phyloP scores from a whole-genome alignment of 257 asterid species.

The Thymus mandschuricus region DNA sequence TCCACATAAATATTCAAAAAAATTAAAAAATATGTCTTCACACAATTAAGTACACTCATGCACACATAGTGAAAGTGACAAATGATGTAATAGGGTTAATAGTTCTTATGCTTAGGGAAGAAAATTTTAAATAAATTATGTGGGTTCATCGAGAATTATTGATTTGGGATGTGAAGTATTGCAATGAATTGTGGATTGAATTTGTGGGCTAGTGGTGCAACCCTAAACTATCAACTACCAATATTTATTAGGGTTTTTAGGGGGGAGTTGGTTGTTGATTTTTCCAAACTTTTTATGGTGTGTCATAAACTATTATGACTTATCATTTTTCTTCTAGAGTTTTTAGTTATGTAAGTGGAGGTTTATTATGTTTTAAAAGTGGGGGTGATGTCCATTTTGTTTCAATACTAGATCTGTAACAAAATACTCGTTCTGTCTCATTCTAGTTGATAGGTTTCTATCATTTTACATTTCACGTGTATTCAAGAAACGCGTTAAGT shows the following conservation, averaged over 20 bases:
- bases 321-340: background rate
- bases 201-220: constrained; percentile 29
- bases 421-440: too few relatives aligned
- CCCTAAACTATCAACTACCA: constrained; percentile 55
- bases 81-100: background rate
- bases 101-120: background rate
- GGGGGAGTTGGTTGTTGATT: constrained; percentile 30
- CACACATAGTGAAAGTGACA: background rate
- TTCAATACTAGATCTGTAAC: too few relatives aligned
- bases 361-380: too few relatives aligned
- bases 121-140: constrained; percentile 13
- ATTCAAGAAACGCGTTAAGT: too few relatives aligned
- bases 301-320: background rate
- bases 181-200: constrained; percentile 24
- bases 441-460: too few relatives aligned
- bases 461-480: too few relatives aligned
- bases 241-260: constrained; percentile 29
- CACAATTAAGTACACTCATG: background rate
- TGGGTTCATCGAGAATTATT: background rate
- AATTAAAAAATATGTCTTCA: background rate
- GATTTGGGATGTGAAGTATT: constrained; percentile 33
- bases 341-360: background rate
- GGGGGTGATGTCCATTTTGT: too few relatives aligned
- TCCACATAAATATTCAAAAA: too few relatives aligned
- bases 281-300: background rate